These are phyloP conservation scores for Penicillium coprophilum DNA, from an alignment of 495 filamentous ascomycete species.

Conservation along the genomic window DNA sequence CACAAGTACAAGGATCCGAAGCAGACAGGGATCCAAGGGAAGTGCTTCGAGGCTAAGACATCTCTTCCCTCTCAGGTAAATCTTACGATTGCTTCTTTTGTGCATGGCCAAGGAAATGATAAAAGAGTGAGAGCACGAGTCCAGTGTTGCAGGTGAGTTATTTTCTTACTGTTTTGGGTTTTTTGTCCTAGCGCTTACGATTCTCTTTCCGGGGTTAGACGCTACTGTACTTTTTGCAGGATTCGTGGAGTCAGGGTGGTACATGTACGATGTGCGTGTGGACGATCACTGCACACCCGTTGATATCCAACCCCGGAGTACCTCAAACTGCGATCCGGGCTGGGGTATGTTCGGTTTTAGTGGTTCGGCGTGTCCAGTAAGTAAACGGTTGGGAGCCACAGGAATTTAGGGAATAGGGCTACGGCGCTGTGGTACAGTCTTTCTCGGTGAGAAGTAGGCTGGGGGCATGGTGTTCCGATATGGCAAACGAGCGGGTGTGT, in stretches of 20 bases:
- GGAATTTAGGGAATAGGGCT: background rate
- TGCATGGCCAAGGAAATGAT: background rate
- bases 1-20: background rate
- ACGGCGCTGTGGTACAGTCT: background rate
- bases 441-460: background rate
- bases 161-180: background rate
- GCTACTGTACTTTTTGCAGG: constrained; percentile 14
- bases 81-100: background rate
- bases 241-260: constrained; percentile 9
- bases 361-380: background rate
- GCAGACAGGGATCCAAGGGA: constrained; percentile 5
- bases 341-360: background rate
- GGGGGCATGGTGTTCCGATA: background rate
- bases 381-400: background rate
- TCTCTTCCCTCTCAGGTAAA: background rate
- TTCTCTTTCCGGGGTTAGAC: background rate
- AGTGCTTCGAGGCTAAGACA: constrained; percentile 1
- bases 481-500: background rate
- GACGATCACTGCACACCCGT: constrained; percentile 18
- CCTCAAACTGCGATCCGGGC: constrained; percentile 8
- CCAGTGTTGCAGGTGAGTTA: background rate
- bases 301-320: constrained; percentile 25
- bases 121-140: background rate
- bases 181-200: background rate
- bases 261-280: constrained; percentile 22